A percentile compares a stretch with the other conserved stretches of the same genome.
phyloP scores from a whole-genome alignment of 305 asterid species.

The Rubia tinctorum region DNA sequence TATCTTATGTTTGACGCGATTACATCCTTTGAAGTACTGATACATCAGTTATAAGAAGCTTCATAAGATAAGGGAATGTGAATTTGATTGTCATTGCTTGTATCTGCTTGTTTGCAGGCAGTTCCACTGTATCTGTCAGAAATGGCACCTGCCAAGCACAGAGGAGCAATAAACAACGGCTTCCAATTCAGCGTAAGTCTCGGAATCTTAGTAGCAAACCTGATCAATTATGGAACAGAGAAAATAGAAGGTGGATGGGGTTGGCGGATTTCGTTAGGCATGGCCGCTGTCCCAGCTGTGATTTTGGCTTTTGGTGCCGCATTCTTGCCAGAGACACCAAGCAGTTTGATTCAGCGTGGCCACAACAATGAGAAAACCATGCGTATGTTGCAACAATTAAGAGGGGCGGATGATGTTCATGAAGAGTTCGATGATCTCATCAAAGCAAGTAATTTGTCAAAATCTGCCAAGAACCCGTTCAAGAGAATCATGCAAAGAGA shows the following conservation, averaged over 20 bases:
- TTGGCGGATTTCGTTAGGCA: slow-evolving; percentile 56
- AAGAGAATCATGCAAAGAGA: slow-evolving; percentile 28
- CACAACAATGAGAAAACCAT: slow-evolving; percentile 34
- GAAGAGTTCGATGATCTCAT: slow-evolving; percentile 53
- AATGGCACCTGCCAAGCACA: slow-evolving; percentile 48
- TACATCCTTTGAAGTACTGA: background rate
- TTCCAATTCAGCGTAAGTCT: slow-evolving; percentile 38
- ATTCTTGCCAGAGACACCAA: slow-evolving; percentile 65
- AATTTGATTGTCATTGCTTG: too few relatives aligned
- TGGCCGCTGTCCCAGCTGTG: slow-evolving; percentile 45
- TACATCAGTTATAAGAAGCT: too few relatives aligned
- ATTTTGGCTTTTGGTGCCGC: slow-evolving; percentile 43
- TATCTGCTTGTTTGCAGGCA: slow-evolving; percentile 31
- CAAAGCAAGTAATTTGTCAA: slow-evolving; percentile 40
- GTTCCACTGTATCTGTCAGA: slow-evolving; percentile 67
- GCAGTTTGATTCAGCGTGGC: slow-evolving; percentile 45
- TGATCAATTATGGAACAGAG: slow-evolving; percentile 38
- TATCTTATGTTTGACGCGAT: background rate
- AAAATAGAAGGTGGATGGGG: slow-evolving; percentile 48
- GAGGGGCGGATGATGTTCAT: slow-evolving; percentile 51
- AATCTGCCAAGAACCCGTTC: slow-evolving; percentile 38
- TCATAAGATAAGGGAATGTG: too few relatives aligned
- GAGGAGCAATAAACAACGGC: slow-evolving; percentile 49
- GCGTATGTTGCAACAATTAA: slow-evolving; percentile 31
- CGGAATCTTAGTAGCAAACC: slow-evolving; percentile 36